phyloP scores from a whole-genome alignment of 2,329 filamentous ascomycete genomes.

The Scedosporium minutisporum region DNA sequence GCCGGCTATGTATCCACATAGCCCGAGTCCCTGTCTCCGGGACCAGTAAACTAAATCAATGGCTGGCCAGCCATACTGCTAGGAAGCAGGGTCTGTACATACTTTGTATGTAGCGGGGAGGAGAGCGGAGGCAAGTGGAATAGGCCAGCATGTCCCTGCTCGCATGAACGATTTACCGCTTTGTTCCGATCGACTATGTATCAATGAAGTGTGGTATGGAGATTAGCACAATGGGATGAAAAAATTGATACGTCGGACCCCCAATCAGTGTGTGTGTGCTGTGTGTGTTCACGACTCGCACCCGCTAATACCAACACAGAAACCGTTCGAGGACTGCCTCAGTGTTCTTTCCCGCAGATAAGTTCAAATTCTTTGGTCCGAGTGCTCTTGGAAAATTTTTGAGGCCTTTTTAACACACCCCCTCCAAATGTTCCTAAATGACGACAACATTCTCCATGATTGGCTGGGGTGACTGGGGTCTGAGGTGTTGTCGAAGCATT shows the following conservation, averaged over 20 bases:
- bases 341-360: background rate
- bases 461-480: constrained; percentile 5
- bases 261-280: no score
- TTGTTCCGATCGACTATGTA: background rate
- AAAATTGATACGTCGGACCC: no score
- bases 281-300: no score
- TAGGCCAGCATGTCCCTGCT: background rate
- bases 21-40: background rate
- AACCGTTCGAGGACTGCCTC: no score
- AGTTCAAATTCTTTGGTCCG: background rate
- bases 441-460: constrained; percentile 2
- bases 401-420: background rate
- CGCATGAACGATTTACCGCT: background rate
- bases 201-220: no score
- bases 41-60: background rate
- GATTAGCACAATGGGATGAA: no score
- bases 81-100: no score
- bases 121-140: no score
- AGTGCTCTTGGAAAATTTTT: background rate
- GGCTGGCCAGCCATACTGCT: no score
- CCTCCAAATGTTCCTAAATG: background rate
- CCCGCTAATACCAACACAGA: no score
- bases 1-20: background rate
- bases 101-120: no score
- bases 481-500: background rate